phyloP scores from a whole-genome alignment of 371 early-diverging fungal genomes.

The Mortierella sp. region DNA sequence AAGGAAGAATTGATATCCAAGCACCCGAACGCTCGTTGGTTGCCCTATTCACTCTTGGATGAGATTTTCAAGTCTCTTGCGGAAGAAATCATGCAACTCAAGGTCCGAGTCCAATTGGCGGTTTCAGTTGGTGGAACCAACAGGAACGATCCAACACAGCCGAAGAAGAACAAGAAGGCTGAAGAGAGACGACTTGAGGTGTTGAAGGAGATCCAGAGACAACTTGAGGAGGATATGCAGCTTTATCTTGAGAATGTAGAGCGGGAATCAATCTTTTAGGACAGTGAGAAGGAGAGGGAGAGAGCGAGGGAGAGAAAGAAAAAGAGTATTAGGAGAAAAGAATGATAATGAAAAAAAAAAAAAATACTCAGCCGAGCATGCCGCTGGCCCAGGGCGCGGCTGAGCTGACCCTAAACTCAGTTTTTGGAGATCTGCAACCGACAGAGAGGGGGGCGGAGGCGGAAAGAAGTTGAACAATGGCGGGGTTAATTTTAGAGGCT shows the following conservation, averaged over 20 bases:
- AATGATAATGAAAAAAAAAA: too few relatives aligned
- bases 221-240: slow-evolving; percentile 26
- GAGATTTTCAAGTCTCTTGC: slow-evolving; percentile 29
- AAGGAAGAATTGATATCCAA: slow-evolving; percentile 34
- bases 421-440: too few relatives aligned
- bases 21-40: slow-evolving; percentile 44
- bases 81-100: slow-evolving; percentile 17
- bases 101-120: not conserved
- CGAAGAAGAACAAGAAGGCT: not conserved
- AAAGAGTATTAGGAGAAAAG: too few relatives aligned
- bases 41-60: slow-evolving; percentile 43
- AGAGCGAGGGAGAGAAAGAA: not conserved
- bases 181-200: slow-evolving; percentile 6
- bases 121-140: not conserved
- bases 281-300: not conserved
- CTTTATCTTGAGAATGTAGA: slow-evolving; percentile 46
- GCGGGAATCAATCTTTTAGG: slow-evolving; percentile 36
- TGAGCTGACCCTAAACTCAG: too few relatives aligned
- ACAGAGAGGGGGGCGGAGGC: too few relatives aligned
- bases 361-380: too few relatives aligned
- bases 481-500: too few relatives aligned
- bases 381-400: too few relatives aligned
- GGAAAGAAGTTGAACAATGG: too few relatives aligned
- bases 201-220: slow-evolving; percentile 15
- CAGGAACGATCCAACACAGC: not conserved